Conservation (phyloP, 768 basidiomycete species). For the Tubosaeta sp. region DNA sequence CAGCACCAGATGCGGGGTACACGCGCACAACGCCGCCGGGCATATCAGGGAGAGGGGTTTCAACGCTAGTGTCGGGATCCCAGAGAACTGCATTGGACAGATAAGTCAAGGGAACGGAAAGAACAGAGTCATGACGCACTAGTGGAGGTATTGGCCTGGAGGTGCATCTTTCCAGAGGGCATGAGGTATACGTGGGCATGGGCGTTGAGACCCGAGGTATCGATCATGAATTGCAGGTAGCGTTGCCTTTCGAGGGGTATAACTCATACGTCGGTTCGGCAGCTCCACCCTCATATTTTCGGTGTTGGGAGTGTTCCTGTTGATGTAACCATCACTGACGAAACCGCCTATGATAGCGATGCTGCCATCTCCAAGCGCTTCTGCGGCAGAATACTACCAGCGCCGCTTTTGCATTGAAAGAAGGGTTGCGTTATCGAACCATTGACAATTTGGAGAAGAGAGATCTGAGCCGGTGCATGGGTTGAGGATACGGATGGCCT, state of each 20-base stretch:
- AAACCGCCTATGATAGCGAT: slow-evolving; percentile 81
- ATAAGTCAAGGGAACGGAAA: background rate
- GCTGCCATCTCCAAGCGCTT: slow-evolving; percentile 70
- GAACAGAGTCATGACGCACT: slow-evolving; percentile 13
- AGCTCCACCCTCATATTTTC: slow-evolving; percentile 56
- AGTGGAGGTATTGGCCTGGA: slow-evolving; percentile 66
- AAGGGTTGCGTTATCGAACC: slow-evolving; percentile 63
- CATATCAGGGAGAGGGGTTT: slow-evolving; percentile 67
- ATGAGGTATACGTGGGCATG: slow-evolving; percentile 74
- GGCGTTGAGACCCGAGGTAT: slow-evolving; percentile 73
- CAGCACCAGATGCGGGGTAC: slow-evolving; percentile 89
- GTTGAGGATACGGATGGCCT: slow-evolving; percentile 75
- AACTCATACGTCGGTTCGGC: slow-evolving; percentile 84
- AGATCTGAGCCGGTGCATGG: slow-evolving; percentile 58
- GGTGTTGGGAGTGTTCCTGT: slow-evolving; percentile 64
- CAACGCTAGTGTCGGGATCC: slow-evolving; percentile 52
- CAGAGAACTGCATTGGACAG: slow-evolving; percentile 36
- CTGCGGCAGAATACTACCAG: slow-evolving; percentile 74
- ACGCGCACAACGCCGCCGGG: slow-evolving; percentile 70
- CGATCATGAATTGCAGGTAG: slow-evolving; percentile 61
- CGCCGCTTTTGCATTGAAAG: slow-evolving; percentile 65
- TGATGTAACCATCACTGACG: slow-evolving; percentile 73
- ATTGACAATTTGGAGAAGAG: slow-evolving; percentile 50
- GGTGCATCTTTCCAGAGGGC: slow-evolving; percentile 71
- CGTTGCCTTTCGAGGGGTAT: slow-evolving; percentile 58